Conservation (phyloP, 2,329 filamentous ascomycete genomes). For the Aureobasidium namibiae region DNA sequence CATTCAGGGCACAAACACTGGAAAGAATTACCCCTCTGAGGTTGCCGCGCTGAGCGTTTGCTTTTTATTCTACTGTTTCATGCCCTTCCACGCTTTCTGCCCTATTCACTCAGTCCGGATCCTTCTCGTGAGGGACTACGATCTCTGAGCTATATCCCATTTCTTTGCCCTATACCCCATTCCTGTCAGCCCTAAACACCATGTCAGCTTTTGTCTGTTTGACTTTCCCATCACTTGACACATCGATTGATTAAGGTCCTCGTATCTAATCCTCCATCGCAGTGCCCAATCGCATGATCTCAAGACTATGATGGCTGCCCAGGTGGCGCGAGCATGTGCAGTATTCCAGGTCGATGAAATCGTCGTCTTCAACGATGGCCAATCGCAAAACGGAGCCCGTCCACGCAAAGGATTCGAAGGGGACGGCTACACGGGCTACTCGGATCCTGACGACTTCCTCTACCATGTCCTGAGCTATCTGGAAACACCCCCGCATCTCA, state of each 20-base stretch:
- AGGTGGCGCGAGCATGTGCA: conserved; percentile 70
- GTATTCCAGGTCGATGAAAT: conserved; percentile 82
- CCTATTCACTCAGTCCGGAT: background rate
- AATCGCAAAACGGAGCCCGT: conserved; percentile 23
- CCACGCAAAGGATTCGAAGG: conserved; percentile 27
- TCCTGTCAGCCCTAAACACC: too few species aligned
- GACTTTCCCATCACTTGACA: background rate
- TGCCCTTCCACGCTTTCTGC: background rate
- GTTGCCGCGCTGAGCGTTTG: background rate
- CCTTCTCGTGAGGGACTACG: background rate
- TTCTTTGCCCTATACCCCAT: background rate
- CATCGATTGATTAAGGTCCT: background rate
- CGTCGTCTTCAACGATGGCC: conserved; percentile 70
- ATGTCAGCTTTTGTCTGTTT: background rate
- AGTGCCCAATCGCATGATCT: conserved; percentile 67
- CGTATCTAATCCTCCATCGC: background rate
- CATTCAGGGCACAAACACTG: background rate
- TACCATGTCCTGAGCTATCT: conserved; percentile 72
- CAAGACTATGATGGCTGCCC: conserved; percentile 63
- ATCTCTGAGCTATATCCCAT: background rate
- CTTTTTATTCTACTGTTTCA: background rate
- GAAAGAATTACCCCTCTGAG: too few species aligned
- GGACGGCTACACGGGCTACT: conserved; percentile 55
- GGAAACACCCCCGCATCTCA: conserved; percentile 76
- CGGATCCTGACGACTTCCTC: conserved; percentile 72